Evolutionary conservation across 768 basidiomycete genomes (phyloP), one percentile per base, ranked within the genome.

Genomic region (Amanita thiersii): DNA sequence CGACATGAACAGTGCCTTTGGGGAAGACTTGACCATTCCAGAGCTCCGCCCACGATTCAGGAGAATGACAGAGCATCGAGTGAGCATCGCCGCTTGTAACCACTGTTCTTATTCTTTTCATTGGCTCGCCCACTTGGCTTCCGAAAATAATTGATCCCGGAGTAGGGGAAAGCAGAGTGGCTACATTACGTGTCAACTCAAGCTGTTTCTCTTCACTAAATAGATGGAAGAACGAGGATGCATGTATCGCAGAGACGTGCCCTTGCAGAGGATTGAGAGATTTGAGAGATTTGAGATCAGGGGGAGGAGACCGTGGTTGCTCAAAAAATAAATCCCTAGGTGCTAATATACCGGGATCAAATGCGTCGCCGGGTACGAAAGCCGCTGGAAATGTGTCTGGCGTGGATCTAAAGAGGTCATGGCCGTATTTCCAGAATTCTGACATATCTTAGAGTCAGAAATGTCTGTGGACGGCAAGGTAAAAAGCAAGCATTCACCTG

Each of bases 391-490:
- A 81, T 0, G 68, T 63, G 28, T 69, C 58, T 0, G 70, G 68
- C 0, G 64, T 74, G 3, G 72, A 66, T 37, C 55, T 66, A 59
- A 81, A 85, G 11, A 84, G 62, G 31, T 72, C 62, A 47, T 83
- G 79, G 1, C 81, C 81, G 3, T 71, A 61, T 3, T 74, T 63
- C 79, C 79, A 82, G 47, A 77, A 75, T 7, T 60, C 79, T 81
- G 11, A 7, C 19, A 33, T 17, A 5, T 5, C 9, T 41, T 15
- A 33, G 31, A n/a, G n/a, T n/a, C n/a, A n/a, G n/a, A n/a, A n/a
- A n/a, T n/a, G n/a, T n/a, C n/a, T n/a, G n/a, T n/a, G n/a, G n/a
- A n/a, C n/a, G n/a, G n/a, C n/a, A 30, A 31, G 14, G 5, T 18
- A 10, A 10, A 18, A n/a, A n/a, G n/a, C n/a, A n/a, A n/a, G n/a